A percentile compares a stretch with the other conserved stretches of the same genome.
These are phyloP conservation scores for Teunomyces panamensis DNA, from an alignment of 805 yeast species.

Conservation along the genomic window DNA sequence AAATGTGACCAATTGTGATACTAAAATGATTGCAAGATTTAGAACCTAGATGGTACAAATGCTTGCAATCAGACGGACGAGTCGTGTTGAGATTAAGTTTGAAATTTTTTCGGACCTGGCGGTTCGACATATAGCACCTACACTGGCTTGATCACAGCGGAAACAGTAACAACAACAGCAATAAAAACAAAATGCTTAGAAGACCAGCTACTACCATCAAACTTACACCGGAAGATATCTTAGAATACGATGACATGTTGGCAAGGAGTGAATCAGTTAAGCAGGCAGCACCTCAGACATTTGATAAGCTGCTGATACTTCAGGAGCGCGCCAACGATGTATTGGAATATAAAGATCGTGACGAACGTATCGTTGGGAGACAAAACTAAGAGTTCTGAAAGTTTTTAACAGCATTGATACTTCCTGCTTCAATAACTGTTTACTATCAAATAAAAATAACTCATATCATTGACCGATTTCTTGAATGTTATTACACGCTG, in stretches of 20 bases:
- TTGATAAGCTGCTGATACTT: conserved; percentile 1
- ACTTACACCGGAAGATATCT: conserved; percentile 66
- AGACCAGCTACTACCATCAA: conserved; percentile 68
- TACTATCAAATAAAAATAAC: too few species aligned
- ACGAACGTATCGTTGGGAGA: conserved; percentile 1
- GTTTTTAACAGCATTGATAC: too few species aligned
- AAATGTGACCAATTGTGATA: conserved; percentile 4
- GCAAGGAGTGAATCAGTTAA: conserved; percentile 4
- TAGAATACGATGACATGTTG: conserved; percentile 42
- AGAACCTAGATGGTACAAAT: background rate
- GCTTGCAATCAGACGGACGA: conserved; percentile 1
- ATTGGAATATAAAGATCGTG: background rate
- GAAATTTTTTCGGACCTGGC: background rate
- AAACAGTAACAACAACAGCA: background rate
- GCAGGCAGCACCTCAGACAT: background rate
- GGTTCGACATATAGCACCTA: conserved; percentile 1
- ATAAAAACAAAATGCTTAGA: conserved; percentile 50
- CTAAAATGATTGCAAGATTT: background rate
- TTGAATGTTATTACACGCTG: too few species aligned
- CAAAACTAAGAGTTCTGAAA: background rate
- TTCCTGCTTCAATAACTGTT: too few species aligned
- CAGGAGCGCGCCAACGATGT: conserved; percentile 3
- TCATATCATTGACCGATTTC: too few species aligned
- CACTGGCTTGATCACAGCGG: too few species aligned
- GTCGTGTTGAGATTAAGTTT: background rate